phyloP scores from a whole-genome alignment of 2,329 filamentous ascomycete species.

The Alternaria sp. region DNA sequence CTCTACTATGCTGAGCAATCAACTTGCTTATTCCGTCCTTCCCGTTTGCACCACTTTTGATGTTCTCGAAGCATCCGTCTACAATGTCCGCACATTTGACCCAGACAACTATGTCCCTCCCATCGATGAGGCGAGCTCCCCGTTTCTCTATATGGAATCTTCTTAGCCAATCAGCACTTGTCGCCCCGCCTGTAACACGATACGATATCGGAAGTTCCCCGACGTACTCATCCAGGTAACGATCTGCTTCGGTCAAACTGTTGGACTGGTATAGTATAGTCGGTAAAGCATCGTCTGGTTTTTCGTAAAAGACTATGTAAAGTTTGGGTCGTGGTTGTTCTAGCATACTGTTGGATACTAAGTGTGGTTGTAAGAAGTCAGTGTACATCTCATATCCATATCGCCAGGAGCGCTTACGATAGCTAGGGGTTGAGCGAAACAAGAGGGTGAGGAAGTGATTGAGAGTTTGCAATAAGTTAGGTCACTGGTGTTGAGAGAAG shows the following conservation, averaged over 20 bases:
- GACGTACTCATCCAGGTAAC: neutral
- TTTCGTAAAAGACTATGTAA: neutral
- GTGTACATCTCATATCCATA: no score
- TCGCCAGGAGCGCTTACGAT: no score
- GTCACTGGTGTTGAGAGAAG: neutral
- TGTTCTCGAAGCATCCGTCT: neutral
- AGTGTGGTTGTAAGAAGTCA: no score
- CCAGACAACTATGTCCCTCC: neutral
- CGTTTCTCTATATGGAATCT: neutral
- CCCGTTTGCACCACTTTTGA: neutral
- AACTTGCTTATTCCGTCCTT: neutral
- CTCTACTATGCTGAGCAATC: neutral
- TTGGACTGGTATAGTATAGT: neutral
- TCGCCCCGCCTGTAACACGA: neutral
- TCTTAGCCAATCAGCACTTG: neutral
- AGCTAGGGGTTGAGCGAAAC: neutral
- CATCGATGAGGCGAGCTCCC: neutral
- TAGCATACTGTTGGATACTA: neutral
- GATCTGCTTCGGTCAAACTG: neutral
- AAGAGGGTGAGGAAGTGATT: neutral
- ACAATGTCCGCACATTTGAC: neutral
- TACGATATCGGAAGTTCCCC: fast-evolving
- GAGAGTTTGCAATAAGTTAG: neutral
- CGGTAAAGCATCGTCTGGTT: neutral
- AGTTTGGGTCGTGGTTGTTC: neutral